A percentile compares a stretch with the other conserved stretches of the same genome.
phyloP scores from a whole-genome alignment of 352 stramenopile genomes.

The Phytophthora constricta region DNA sequence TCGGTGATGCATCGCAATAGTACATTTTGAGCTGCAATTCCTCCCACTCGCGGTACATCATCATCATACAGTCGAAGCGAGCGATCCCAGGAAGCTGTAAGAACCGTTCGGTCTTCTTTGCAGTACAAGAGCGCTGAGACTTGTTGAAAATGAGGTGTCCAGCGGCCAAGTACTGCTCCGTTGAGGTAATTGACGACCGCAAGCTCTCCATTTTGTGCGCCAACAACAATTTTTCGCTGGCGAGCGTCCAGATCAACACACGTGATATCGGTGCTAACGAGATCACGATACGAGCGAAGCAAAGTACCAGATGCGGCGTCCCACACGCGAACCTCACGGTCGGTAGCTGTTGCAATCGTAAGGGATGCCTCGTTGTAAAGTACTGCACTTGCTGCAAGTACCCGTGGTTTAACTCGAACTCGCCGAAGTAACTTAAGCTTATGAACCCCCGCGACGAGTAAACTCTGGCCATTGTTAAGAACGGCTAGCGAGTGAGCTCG shows the following conservation, averaged over 20 bases:
- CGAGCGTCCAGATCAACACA: constrained; percentile 72
- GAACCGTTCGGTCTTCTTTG: constrained; percentile 75
- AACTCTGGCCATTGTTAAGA: constrained; percentile 65
- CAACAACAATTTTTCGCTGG: constrained; percentile 75
- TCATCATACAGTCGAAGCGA: constrained; percentile 81
- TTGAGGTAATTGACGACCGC: constrained; percentile 83
- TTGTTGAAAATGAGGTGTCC: constrained; percentile 66
- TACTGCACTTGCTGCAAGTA: constrained; percentile 65
- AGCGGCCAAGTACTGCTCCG: constrained; percentile 66
- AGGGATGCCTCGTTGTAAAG: constrained; percentile 74
- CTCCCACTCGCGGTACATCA: constrained; percentile 38
- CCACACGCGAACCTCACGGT: constrained; percentile 75
- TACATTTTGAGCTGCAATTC: constrained; percentile 43
- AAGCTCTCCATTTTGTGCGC: constrained; percentile 70
- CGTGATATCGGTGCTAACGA: constrained; percentile 67
- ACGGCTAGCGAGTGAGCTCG: constrained; percentile 66
- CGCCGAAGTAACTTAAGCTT: constrained; percentile 80
- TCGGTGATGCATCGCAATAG: constrained; percentile 73
- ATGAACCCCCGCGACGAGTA: constrained; percentile 66
- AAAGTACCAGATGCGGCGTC: constrained; percentile 62
- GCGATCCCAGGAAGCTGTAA: constrained; percentile 80
- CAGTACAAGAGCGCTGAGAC: constrained; percentile 77
- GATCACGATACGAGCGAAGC: constrained; percentile 63
- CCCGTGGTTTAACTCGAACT: constrained; percentile 63
- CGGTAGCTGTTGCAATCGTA: constrained; percentile 74